Evolutionary conservation across 352 stramenopile genomes (phyloP).

Genomic region (Hyaloperonospora brassicae): DNA sequence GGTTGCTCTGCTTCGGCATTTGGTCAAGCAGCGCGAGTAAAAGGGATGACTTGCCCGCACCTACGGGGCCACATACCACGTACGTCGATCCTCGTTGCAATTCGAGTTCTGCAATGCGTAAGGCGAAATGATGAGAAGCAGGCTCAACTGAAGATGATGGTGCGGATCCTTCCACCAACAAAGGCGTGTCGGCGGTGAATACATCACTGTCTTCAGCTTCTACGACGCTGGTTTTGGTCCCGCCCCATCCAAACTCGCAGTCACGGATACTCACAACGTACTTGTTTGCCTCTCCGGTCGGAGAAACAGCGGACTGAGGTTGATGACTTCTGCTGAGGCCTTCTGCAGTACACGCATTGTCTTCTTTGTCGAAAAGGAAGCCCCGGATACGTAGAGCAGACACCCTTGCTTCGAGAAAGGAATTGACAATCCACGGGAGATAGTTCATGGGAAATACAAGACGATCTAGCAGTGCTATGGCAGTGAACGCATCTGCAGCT

Average conservation of each 20-base stretch:
- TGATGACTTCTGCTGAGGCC: neutral
- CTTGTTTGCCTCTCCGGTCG: neutral
- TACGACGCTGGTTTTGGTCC: neutral
- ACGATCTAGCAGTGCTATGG: slow-evolving; percentile 79
- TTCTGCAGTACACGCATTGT: neutral
- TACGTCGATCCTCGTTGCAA: slow-evolving; percentile 37
- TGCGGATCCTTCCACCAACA: slow-evolving; percentile 10
- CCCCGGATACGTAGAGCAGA: slow-evolving; percentile 66
- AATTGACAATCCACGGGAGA: slow-evolving; percentile 88
- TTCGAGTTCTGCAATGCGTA: slow-evolving; percentile 39
- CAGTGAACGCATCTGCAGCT: slow-evolving; percentile 75
- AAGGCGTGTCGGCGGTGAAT: slow-evolving; percentile 13
- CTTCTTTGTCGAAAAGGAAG: slow-evolving; percentile 51
- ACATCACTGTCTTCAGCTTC: slow-evolving; percentile 3
- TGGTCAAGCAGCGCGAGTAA: slow-evolving; percentile 93
- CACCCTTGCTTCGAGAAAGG: slow-evolving; percentile 78
- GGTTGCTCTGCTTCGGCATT: slow-evolving; percentile 56
- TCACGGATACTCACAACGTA: slow-evolving; percentile 20
- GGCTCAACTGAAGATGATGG: neutral
- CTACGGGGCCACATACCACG: slow-evolving; percentile 85
- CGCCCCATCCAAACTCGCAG: slow-evolving; percentile 27
- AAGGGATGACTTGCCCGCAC: slow-evolving; percentile 93
- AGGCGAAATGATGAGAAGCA: slow-evolving; percentile 23
- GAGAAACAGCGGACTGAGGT: neutral
- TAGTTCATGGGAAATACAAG: slow-evolving; percentile 90